phyloP scores from a whole-genome alignment of 148 eudicot genomes.

The Cornus controversa region DNA sequence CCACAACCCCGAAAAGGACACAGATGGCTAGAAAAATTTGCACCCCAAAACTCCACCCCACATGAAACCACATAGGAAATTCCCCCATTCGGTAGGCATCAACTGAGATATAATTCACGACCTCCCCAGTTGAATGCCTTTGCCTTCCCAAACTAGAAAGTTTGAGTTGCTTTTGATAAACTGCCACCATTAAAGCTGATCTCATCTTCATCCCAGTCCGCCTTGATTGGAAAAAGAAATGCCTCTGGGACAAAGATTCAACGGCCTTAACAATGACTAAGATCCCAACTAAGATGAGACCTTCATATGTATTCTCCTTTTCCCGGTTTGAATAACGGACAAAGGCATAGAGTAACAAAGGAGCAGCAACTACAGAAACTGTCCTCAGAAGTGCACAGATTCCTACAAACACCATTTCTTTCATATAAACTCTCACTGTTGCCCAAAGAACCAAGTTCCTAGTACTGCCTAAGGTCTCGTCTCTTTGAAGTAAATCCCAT shows the following conservation, averaged over 20 bases:
- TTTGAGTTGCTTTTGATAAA: conserved; percentile 54
- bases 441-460: conserved; percentile 30
- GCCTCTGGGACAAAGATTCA: conserved; percentile 60
- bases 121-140: conserved; percentile 61
- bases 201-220: conserved; percentile 64
- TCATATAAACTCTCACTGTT: conserved; percentile 37
- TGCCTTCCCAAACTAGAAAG: conserved; percentile 51
- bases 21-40: conserved; percentile 39
- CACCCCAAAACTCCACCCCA: conserved; percentile 31
- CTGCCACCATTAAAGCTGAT: conserved; percentile 66
- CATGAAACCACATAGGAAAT: conserved; percentile 52
- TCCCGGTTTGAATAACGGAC: conserved; percentile 39
- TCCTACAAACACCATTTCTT: conserved; percentile 45
- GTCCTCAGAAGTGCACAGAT: conserved; percentile 39
- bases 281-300: conserved; percentile 40
- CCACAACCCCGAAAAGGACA: conserved; percentile 43
- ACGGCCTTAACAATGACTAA: conserved; percentile 42
- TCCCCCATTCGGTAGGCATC: conserved; percentile 78
- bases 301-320: conserved; percentile 17
- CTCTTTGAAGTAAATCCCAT: conserved; percentile 31
- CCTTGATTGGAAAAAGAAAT: conserved; percentile 53
- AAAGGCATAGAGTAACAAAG: conserved; percentile 59
- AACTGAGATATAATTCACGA: conserved; percentile 57
- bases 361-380: conserved; percentile 35
- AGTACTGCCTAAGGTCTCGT: conserved; percentile 6